Percentiles rank a stretch among this genome's conserved stretches.
phyloP scores from a whole-genome alignment of 345 rosid genomes.

The Geranium brycei region DNA sequence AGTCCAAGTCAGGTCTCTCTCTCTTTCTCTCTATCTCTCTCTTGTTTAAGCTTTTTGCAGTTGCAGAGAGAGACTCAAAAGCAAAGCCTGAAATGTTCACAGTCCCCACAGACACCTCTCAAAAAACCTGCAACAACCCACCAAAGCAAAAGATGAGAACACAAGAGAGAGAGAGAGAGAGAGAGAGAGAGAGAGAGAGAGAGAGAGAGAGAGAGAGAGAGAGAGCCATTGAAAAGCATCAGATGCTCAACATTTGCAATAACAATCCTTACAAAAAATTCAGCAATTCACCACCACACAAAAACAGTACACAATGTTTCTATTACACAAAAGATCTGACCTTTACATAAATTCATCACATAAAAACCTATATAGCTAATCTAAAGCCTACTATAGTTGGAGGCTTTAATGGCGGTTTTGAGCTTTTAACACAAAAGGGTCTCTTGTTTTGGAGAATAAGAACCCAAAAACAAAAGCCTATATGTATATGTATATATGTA shows the following conservation, averaged over 20 bases:
- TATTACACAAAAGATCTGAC: background rate
- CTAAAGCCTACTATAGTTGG: background rate
- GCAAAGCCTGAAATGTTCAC: constrained; percentile 49
- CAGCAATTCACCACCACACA: background rate
- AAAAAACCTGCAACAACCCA: constrained; percentile 24
- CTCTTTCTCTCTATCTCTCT: constrained; percentile 22
- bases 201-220: constrained; percentile 5
- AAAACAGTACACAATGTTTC: background rate
- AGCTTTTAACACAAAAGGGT: background rate
- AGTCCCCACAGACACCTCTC: constrained; percentile 15
- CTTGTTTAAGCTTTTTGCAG: constrained; percentile 42
- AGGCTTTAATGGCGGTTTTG: background rate
- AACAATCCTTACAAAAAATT: background rate
- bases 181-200: background rate
- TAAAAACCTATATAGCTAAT: background rate
- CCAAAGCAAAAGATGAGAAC: constrained; percentile 7
- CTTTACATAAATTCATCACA: background rate
- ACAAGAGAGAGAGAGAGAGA: constrained; percentile 2
- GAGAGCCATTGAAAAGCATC: constrained; percentile 12
- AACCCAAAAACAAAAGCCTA: background rate
- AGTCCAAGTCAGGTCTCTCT: constrained; percentile 62
- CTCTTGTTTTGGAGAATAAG: no score
- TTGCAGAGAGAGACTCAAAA: constrained; percentile 41
- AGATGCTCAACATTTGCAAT: constrained; percentile 11
- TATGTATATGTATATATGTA: no score